These are phyloP conservation scores for Ophiostoma sp. DNA, from an alignment of 2,329 filamentous ascomycete species.

Conservation along the genomic window DNA sequence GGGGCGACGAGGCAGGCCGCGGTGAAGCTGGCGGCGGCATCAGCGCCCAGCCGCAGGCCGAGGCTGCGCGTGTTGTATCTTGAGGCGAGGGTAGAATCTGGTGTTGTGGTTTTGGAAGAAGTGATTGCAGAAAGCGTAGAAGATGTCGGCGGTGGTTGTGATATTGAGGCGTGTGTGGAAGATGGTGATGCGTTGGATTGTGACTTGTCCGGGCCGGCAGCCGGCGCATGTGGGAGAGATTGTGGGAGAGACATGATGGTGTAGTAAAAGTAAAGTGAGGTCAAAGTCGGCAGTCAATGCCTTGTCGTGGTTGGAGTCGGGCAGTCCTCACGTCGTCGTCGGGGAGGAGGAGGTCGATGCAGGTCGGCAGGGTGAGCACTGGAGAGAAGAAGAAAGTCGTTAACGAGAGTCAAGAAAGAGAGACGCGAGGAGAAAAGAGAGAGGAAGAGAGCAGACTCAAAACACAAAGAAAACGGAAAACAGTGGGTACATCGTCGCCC, in stretches of 20 bases:
- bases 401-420: neutral
- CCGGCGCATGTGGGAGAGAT: neutral
- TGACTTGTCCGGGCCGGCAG: neutral
- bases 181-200: neutral
- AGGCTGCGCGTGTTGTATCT: conserved; percentile 28
- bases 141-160: neutral
- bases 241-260: neutral
- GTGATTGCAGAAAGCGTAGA: neutral
- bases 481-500: neutral
- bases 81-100: too few species aligned
- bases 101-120: neutral
- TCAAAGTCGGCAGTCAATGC: neutral
- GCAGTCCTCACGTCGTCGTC: neutral
- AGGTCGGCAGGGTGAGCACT: neutral
- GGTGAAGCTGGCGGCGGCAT: conserved; percentile 10
- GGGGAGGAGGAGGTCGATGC: neutral
- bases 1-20: conserved; percentile 76
- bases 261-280: neutral
- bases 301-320: neutral
- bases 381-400: neutral
- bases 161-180: neutral
- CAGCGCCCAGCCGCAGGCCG: conserved; percentile 34
- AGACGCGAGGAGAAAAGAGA: neutral
- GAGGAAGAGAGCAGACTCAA: neutral
- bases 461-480: neutral